Evolutionary conservation across 768 basidiomycete species (phyloP), one percentile per base, ranked within the genome.

Genomic region (Podaxis sp.): DNA sequence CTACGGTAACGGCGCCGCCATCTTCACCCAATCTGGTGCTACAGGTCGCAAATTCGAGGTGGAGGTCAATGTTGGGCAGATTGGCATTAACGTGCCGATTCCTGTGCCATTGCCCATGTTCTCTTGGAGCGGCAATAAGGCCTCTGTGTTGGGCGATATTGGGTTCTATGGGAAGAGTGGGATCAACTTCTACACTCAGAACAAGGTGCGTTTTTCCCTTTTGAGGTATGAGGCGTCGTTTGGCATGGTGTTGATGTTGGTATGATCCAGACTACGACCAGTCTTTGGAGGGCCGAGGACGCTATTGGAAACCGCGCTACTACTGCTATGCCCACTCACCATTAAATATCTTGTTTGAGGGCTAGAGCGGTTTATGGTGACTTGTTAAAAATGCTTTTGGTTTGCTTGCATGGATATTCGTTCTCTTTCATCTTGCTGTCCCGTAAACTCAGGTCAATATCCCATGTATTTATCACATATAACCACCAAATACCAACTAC

Each of bases 21-120:
- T 97, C 72, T 99, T 98, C 74, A 99, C 96, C 22, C 93, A 97
- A 76, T 93, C 90, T 13, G 97, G 96, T 15, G 93, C 96, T 38
- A 94, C 95, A 6, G 96, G 95, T 17, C 87, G 96, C 61, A 93
- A 91, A 74, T 99, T 97, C 65, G 96, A 99, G 77, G 80, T 79
- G 12, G 83, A 88, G 52, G 87, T 96, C 58, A 92, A 98, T 66
- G 88, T 94, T 57, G 95, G 95, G 24, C 95, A 93, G 75, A 86
- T 99, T 70, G 96, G 96, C 49, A 87, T 98, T 73, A 98, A 96
- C 72, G 89, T 95, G 8, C 92, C 93, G 3, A 94, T 94, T 56
- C 92, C 95, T 13, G 96, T 99, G 4, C 96, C 96, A 51, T 69
- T 84, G 61, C 90, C 91, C 15, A 96, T 97, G 92, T 98, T 97